These are phyloP conservation scores for Mitragyna speciosa DNA, from an alignment of 257 asterid species.

Conservation along the genomic window DNA sequence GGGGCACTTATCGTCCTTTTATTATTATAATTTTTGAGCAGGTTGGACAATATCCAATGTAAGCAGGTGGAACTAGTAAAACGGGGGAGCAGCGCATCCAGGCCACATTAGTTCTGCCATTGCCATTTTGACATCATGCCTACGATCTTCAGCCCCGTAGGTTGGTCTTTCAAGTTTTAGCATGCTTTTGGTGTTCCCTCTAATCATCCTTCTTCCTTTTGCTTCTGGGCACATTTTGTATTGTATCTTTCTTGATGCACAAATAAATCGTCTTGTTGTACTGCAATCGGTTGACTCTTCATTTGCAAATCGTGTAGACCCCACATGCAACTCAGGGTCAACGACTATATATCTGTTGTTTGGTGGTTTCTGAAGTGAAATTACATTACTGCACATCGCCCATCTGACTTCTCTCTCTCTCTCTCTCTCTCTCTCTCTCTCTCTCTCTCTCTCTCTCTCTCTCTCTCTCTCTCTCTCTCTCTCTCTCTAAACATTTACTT, in stretches of 20 bases:
- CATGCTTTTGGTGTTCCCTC: not conserved
- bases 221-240: not conserved
- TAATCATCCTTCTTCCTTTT: not conserved
- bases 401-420: not conserved
- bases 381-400: not conserved
- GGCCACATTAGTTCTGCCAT: not conserved
- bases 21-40: too few species aligned
- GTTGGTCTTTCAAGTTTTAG: not conserved
- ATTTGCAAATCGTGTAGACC: not conserved
- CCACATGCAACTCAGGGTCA: too few species aligned
- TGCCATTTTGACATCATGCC: not conserved
- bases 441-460: too few species aligned
- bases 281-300: too few species aligned
- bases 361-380: not conserved
- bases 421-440: too few species aligned
- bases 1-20: slow-evolving; percentile 28
- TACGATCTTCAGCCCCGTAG: not conserved
- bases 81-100: not conserved
- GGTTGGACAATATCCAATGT: too few species aligned
- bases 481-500: too few species aligned
- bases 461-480: too few species aligned
- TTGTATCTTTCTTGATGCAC: not conserved
- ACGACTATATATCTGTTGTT: not conserved
- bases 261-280: not conserved
- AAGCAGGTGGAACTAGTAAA: not conserved